These are phyloP conservation scores for Cubamyces lactineus DNA, from an alignment of 768 basidiomycete species.

Conservation along the genomic window DNA sequence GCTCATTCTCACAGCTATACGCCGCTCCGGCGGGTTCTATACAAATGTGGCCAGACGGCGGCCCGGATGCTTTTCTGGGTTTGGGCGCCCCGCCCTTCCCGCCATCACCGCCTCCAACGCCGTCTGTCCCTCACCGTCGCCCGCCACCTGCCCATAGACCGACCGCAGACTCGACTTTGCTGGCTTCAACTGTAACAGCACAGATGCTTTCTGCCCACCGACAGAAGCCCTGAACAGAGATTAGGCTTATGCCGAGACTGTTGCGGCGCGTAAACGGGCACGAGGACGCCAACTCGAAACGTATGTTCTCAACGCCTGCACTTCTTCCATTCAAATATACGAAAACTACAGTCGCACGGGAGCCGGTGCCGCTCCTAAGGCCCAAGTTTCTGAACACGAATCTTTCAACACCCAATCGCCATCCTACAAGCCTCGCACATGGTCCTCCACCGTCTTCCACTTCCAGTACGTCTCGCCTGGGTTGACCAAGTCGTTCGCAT, in stretches of 20 bases:
- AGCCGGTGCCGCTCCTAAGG: background rate
- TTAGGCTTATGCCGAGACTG: too few species aligned
- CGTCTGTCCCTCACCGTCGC: background rate
- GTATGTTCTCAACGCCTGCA: background rate
- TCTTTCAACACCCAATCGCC: too few species aligned
- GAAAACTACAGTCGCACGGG: background rate
- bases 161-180: background rate
- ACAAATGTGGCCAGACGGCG: background rate
- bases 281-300: background rate
- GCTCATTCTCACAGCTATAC: background rate
- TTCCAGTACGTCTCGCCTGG: conserved; percentile 27
- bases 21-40: background rate
- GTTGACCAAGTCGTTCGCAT: conserved; percentile 30
- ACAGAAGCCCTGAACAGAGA: too few species aligned
- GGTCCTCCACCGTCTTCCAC: conserved; percentile 26
- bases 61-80: conserved; percentile 5
- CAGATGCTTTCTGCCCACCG: too few species aligned
- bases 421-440: conserved; percentile 5
- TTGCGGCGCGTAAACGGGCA: background rate
- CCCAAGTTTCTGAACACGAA: background rate
- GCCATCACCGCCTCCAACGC: background rate
- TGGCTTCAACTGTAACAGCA: too few species aligned
- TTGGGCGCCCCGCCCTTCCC: conserved; percentile 5
- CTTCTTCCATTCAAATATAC: conserved; percentile 5
- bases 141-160: background rate